Conservation (phyloP, 805 yeast species). For the Aciculoconidium aculeatum region DNA sequence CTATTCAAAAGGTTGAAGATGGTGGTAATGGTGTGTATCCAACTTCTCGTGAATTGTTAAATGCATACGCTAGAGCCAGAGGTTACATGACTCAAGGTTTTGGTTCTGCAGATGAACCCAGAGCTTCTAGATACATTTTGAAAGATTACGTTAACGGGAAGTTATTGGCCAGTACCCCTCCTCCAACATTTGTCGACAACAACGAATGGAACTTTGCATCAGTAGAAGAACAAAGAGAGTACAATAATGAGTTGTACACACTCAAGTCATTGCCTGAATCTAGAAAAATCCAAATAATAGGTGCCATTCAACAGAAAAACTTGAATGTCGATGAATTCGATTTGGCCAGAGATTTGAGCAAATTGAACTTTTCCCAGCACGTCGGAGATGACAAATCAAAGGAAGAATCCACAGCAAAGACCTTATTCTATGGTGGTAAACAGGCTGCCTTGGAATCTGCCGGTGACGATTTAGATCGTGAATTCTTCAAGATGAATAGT, state of each 20-base stretch:
- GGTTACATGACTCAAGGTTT: constrained; percentile 97
- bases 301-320: constrained; percentile 57
- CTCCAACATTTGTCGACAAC: constrained; percentile 59
- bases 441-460: constrained; percentile 76
- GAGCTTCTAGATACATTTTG: constrained; percentile 87
- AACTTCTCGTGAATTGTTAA: constrained; percentile 81
- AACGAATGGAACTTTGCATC: constrained; percentile 54
- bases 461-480: constrained; percentile 78
- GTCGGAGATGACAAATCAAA: constrained; percentile 34
- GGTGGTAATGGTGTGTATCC: constrained; percentile 83
- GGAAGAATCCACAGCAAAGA: constrained; percentile 19
- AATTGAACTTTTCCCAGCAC: constrained; percentile 76
- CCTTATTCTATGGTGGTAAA: constrained; percentile 69
- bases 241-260: constrained; percentile 71
- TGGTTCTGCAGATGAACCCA: constrained; percentile 93
- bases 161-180: constrained; percentile 78
- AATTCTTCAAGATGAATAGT: constrained; percentile 68
- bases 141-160: constrained; percentile 96
- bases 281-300: constrained; percentile 64
- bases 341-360: constrained; percentile 61
- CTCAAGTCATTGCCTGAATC: constrained; percentile 61
- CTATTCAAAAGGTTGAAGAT: constrained; percentile 66
- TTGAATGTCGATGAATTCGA: constrained; percentile 49
- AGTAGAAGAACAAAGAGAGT: constrained; percentile 36
- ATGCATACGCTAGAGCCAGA: constrained; percentile 92